Conservation (phyloP, 345 rosid genomes). For the Anacardium occidentale region DNA sequence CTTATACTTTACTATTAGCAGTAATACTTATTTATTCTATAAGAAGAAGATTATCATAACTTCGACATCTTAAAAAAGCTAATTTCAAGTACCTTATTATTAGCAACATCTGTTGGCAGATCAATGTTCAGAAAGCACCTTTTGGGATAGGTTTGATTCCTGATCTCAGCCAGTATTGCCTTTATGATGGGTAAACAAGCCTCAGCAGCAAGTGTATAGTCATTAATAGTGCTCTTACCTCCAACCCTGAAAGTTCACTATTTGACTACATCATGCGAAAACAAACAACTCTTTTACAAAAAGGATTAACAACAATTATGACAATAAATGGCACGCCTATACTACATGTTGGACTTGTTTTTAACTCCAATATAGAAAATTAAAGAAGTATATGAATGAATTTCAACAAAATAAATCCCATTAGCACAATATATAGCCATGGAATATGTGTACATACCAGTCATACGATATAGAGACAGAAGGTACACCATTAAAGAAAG, state of each 20-base stretch:
- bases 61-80: slow-evolving; percentile 1
- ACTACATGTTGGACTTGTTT: background rate
- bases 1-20: background rate
- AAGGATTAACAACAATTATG: background rate
- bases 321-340: background rate
- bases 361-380: background rate
- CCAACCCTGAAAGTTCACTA: slow-evolving; percentile 50
- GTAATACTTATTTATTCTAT: no score
- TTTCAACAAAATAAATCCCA: background rate
- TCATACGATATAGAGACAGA: slow-evolving; percentile 77
- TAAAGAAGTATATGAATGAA: no score
- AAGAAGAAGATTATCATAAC: background rate
- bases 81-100: slow-evolving; percentile 61
- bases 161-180: slow-evolving; percentile 54
- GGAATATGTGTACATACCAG: slow-evolving; percentile 44
- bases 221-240: slow-evolving; percentile 56
- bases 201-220: slow-evolving; percentile 70
- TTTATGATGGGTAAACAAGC: slow-evolving; percentile 80
- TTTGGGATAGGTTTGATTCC: slow-evolving; percentile 52
- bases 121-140: slow-evolving; percentile 77
- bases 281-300: background rate
- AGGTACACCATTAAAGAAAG: slow-evolving; percentile 77
- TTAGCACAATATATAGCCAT: background rate
- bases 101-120: slow-evolving; percentile 68
- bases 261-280: background rate